A percentile compares a stretch with the other conserved stretches of the same genome.
Evolutionary conservation across 2,329 filamentous ascomycete genomes (phyloP).

Genomic region (Fusarium sublunatum): DNA sequence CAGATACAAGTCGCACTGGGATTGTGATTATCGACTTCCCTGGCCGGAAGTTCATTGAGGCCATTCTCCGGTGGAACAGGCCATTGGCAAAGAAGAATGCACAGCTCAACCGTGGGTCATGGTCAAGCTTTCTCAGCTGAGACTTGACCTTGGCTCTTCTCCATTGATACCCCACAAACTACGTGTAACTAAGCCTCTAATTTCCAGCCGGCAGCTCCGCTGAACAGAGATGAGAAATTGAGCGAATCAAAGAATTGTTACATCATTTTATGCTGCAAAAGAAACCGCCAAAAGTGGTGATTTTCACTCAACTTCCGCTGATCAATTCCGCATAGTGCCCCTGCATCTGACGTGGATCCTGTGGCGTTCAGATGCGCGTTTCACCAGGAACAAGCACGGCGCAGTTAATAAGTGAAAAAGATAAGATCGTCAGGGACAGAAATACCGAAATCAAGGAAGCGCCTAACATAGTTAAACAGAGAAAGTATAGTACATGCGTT

Average conservation of each 20-base stretch:
- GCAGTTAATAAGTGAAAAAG: constrained; percentile 13
- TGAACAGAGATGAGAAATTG: constrained; percentile 2
- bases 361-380: constrained; percentile 42
- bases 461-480: constrained; percentile 1
- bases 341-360: constrained; percentile 44
- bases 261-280: constrained; percentile 13
- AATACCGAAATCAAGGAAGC: constrained; percentile 31
- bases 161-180: constrained; percentile 17
- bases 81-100: constrained; percentile 39
- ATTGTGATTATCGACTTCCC: constrained; percentile 63
- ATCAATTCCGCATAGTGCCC: constrained; percentile 28
- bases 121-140: constrained; percentile 26
- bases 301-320: constrained; percentile 15
- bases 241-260: constrained; percentile 27
- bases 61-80: constrained; percentile 56
- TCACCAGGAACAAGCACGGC: constrained; percentile 25
- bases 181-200: constrained; percentile 20
- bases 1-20: constrained; percentile 52
- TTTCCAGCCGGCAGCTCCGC: constrained; percentile 28
- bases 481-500: constrained; percentile 7
- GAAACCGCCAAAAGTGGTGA: constrained; percentile 18
- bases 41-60: constrained; percentile 56
- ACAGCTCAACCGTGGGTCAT: constrained; percentile 2
- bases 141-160: neutral
- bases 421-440: constrained; percentile 45